Conservation (phyloP, 2,329 filamentous ascomycete genomes). For the Aspergillus texensis region DNA sequence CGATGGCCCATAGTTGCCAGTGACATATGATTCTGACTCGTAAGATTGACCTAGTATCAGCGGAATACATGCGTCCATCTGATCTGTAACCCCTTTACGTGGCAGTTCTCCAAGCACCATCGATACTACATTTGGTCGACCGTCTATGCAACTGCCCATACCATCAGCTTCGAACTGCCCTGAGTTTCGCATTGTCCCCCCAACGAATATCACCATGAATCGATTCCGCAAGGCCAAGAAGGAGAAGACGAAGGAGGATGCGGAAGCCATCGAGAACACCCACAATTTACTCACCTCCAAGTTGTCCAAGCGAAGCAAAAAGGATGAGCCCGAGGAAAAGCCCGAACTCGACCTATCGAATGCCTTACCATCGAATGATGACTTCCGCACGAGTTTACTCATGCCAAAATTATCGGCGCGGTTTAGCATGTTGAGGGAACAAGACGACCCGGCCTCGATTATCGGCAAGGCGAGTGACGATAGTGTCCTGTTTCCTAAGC, state of each 20-base stretch:
- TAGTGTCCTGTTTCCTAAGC: conserved; percentile 82
- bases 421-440: conserved; percentile 95
- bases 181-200: not conserved
- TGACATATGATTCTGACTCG: conserved; percentile 15
- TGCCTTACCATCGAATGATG: conserved; percentile 78
- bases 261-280: conserved; percentile 42
- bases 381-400: conserved; percentile 92
- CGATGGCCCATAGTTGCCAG: conserved; percentile 1
- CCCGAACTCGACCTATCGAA: conserved; percentile 69
- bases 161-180: not conserved
- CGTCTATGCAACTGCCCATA: not conserved
- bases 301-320: conserved; percentile 55
- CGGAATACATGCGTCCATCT: conserved; percentile 1
- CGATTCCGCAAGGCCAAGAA: conserved; percentile 46
- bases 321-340: conserved; percentile 50
- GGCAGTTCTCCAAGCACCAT: not conserved
- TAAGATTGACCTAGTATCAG: conserved; percentile 13
- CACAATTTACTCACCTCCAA: conserved; percentile 38
- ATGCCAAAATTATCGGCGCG: conserved; percentile 94
- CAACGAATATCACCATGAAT: conserved; percentile 37
- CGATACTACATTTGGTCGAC: not conserved
- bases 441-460: conserved; percentile 86
- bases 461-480: conserved; percentile 95
- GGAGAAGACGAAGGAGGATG: conserved; percentile 29
- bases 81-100: not conserved